Evolutionary conservation across 208 protist species (phyloP), one percentile per base, ranked within the genome.

Genomic region (Leishmania aethiopica): DNA sequence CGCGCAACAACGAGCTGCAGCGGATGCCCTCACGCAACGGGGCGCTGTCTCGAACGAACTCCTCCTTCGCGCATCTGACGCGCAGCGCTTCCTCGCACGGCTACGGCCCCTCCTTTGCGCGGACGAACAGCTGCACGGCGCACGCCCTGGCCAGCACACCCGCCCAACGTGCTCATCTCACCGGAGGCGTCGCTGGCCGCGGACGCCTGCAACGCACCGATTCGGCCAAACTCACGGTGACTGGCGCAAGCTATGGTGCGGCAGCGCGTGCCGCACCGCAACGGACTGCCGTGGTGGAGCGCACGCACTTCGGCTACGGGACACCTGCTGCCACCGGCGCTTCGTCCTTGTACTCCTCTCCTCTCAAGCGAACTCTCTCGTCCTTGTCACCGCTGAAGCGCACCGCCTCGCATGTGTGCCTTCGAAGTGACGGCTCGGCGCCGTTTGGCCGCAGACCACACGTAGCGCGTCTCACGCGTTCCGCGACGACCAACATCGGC

Each of bases 381-480:
- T 69, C 76, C 11, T 17, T 42, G 35, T 85, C 82, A 10, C 79
- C 79, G 71, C 60, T 89, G 78, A 80, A 79, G 79, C 86, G 86
- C 3, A 86, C 85, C 25, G 72, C 79, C 15, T 89, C 85, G 55
- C 72, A 81, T n/a, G 37, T 42, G 13, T 66, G 69, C 17, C 66
- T 83, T 37, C 37, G 76, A 37, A 66, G 0, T 6, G 13, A 60
- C n/a, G 76, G 25, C 28, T 35, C 70, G 6, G 28, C 70, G 17
- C 60, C 86, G 3, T 81, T 89, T 73, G 53, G 57, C 19, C 77
- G 82, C 66, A 70, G 74, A 22, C 22, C 79, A 55, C 82, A 77
- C 35, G 35, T 60, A 32, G 28, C 53, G 22, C 25, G 70, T 11
- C 81, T 81, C 72, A 77, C 59, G 40, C 86, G 83, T 2, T 80